Percentiles rank a stretch among this genome's conserved stretches.
phyloP scores from a whole-genome alignment of 2,329 filamentous ascomycete genomes.

The Scedosporium aurantiacum region DNA sequence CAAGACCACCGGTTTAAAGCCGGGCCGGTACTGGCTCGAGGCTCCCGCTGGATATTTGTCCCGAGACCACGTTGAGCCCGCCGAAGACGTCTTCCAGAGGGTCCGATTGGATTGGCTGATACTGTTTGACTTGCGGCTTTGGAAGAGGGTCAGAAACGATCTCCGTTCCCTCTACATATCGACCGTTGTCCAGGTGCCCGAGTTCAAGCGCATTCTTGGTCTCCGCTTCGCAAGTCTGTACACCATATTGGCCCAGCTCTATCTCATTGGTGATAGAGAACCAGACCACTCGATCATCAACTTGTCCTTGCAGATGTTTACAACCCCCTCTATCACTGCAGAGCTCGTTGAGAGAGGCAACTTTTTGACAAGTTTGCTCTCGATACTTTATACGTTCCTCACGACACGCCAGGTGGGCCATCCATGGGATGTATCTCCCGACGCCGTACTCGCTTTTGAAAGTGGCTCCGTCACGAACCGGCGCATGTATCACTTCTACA shows the following conservation, averaged over 20 bases:
- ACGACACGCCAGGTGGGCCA: slow-evolving; percentile 94
- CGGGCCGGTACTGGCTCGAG: slow-evolving; percentile 77
- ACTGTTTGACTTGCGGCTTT: slow-evolving; percentile 86
- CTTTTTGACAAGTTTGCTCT: slow-evolving; percentile 88
- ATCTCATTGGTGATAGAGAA: slow-evolving; percentile 89
- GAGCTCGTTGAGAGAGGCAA: slow-evolving; percentile 93
- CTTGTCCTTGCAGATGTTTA: slow-evolving; percentile 90
- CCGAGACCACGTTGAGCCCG: slow-evolving; percentile 50
- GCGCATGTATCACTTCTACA: slow-evolving; percentile 95
- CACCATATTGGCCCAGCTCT: slow-evolving; percentile 84
- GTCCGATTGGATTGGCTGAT: slow-evolving; percentile 91
- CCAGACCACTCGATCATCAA: slow-evolving; percentile 99
- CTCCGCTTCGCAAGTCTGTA: slow-evolving; percentile 92
- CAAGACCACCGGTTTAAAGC: slow-evolving; percentile 35
- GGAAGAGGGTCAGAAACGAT: slow-evolving; percentile 90
- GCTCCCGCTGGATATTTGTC: slow-evolving; percentile 61
- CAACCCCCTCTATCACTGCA: slow-evolving; percentile 89
- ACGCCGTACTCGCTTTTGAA: slow-evolving; percentile 83
- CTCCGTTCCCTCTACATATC: slow-evolving; percentile 90
- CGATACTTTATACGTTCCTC: slow-evolving; percentile 93
- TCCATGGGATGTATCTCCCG: slow-evolving; percentile 76
- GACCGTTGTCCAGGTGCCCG: slow-evolving; percentile 86
- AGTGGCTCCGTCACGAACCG: slow-evolving; percentile 90
- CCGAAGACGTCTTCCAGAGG: slow-evolving; percentile 81
- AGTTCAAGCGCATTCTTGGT: slow-evolving; percentile 90